Conservation (phyloP, 306 rosid genomes). For the Ceratonia siliqua region DNA sequence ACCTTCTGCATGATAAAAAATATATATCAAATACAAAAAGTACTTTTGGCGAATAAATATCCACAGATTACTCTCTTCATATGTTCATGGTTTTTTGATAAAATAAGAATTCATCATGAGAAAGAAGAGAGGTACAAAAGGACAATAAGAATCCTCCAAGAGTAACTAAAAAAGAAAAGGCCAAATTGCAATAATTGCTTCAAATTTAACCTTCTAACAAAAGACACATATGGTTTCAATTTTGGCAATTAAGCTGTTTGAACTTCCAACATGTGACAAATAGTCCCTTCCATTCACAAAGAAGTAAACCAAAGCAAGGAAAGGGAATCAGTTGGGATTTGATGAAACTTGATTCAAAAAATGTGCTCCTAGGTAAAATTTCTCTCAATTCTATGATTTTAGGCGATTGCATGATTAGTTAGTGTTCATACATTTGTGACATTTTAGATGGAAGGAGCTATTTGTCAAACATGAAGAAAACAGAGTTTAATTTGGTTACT, state of each 20-base stretch:
- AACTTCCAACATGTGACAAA: neutral
- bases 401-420: too few relatives aligned
- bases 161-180: too few relatives aligned
- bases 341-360: neutral
- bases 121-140: too few relatives aligned
- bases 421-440: too few relatives aligned
- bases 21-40: neutral
- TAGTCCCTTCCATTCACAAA: neutral
- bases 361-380: neutral
- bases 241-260: neutral
- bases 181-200: too few relatives aligned
- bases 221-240: neutral
- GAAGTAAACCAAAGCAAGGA: neutral
- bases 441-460: too few relatives aligned
- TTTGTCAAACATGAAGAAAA: too few relatives aligned
- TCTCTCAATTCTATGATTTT: neutral
- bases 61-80: neutral
- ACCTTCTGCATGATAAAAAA: neutral
- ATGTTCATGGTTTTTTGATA: neutral
- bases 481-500: too few relatives aligned
- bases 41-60: neutral
- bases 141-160: too few relatives aligned
- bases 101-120: neutral
- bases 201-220: neutral
- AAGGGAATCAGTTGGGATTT: neutral